A percentile compares a stretch with the other conserved stretches of the same genome.
Evolutionary conservation across 768 basidiomycete species (phyloP).

Genomic region (Royoungia palumana): DNA sequence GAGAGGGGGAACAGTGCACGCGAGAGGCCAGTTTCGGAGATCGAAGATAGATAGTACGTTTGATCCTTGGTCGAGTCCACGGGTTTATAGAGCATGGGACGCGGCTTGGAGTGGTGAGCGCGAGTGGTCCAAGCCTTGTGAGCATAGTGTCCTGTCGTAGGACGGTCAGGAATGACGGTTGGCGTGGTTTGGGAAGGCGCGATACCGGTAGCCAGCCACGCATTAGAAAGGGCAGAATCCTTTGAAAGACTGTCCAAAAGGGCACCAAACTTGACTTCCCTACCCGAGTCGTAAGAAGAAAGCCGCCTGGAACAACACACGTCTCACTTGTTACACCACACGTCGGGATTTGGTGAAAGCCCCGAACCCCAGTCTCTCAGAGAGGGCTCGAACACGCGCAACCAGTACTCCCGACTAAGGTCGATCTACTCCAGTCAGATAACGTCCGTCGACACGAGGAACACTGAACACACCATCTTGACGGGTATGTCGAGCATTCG

Average conservation of each 20-base stretch:
- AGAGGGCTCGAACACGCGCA: constrained; percentile 84
- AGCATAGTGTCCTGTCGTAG: constrained; percentile 77
- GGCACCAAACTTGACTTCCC: constrained; percentile 90
- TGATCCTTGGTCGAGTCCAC: constrained; percentile 78
- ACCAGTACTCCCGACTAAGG: constrained; percentile 90
- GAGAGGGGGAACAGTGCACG: constrained; percentile 81
- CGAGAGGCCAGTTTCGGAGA: constrained; percentile 60
- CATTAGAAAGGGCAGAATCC: constrained; percentile 28
- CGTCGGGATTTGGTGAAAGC: constrained; percentile 87
- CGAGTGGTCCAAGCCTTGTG: constrained; percentile 51
- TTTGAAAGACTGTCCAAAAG: constrained; percentile 60
- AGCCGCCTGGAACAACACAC: no score
- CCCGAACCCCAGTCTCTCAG: constrained; percentile 75
- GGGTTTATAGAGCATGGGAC: constrained; percentile 53
- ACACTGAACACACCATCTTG: constrained; percentile 48
- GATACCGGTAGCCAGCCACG: constrained; percentile 82
- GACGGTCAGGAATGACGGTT: not conserved
- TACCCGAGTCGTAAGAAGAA: constrained; percentile 24
- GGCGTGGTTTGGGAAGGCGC: not conserved
- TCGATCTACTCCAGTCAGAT: constrained; percentile 56
- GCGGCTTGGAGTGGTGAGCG: constrained; percentile 14
- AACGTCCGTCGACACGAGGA: not conserved
- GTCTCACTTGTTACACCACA: constrained; percentile 80
- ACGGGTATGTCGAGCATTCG: constrained; percentile 69
- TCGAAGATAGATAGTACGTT: constrained; percentile 84